Conservation (phyloP, 1,284 basidiomycete species). For the Ceratobasidium sp. region DNA sequence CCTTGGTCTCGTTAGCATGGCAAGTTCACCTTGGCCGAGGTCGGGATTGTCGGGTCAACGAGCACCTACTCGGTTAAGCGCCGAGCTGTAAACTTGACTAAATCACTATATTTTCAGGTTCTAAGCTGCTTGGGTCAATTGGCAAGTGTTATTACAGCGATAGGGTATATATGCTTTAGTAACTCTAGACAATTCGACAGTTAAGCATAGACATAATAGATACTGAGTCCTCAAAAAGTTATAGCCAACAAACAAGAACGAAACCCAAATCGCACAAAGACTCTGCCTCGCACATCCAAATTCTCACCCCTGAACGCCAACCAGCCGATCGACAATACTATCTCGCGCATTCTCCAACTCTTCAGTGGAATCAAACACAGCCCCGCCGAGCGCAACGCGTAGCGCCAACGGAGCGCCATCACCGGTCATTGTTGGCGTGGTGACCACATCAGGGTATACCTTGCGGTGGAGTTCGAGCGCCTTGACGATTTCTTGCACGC, state of each 20-base stretch:
- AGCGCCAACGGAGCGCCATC: slow-evolving; percentile 26
- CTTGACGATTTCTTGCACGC: slow-evolving; percentile 29
- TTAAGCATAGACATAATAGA: neutral
- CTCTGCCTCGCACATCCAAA: neutral
- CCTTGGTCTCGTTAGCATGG: too few species aligned
- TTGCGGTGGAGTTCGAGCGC: slow-evolving; percentile 41
- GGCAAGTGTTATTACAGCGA: neutral
- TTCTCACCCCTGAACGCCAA: neutral
- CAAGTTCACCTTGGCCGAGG: too few species aligned
- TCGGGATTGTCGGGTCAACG: too few species aligned
- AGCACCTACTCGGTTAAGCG: too few species aligned
- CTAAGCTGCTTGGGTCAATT: neutral
- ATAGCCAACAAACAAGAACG: slow-evolving; percentile 6
- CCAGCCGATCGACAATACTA: slow-evolving; percentile 38
- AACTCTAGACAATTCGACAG: slow-evolving; percentile 1
- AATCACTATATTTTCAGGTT: too few species aligned
- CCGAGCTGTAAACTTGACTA: too few species aligned
- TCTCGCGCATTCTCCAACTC: slow-evolving; percentile 45
- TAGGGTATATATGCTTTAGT: neutral
- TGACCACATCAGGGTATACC: slow-evolving; percentile 34
- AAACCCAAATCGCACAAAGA: neutral
- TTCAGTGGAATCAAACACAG: slow-evolving; percentile 42
- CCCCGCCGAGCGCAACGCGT: slow-evolving; percentile 33
- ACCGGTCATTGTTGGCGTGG: slow-evolving; percentile 21
- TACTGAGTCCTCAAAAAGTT: neutral